These are phyloP conservation scores for Thalassiosira allenii DNA, from an alignment of 352 stramenopile genomes.

Conservation along the genomic window DNA sequence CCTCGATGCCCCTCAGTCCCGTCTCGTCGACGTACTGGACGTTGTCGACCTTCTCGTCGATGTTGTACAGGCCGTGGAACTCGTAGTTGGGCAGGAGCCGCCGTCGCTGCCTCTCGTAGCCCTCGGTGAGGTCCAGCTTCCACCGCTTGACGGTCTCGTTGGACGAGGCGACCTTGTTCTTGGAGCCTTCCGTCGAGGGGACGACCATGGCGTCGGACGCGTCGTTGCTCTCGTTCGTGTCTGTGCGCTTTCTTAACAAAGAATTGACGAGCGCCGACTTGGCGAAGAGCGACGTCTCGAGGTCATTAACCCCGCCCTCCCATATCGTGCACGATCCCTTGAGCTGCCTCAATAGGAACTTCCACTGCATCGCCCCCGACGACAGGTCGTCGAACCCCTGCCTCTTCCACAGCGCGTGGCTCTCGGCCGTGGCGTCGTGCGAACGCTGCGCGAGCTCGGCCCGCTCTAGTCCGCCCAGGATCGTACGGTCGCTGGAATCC, in stretches of 20 bases:
- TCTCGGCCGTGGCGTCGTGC: conserved; percentile 81
- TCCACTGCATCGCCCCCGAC: conserved; percentile 86
- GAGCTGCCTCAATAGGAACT: conserved; percentile 81
- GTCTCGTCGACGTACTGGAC: conserved; percentile 57
- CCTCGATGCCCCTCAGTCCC: conserved; percentile 47
- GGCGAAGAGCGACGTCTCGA: conserved; percentile 58
- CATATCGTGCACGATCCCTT: conserved; percentile 86
- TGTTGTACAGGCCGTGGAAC: conserved; percentile 87
- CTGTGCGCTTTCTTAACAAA: conserved; percentile 33
- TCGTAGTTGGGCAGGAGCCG: conserved; percentile 86
- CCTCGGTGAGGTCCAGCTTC: conserved; percentile 87
- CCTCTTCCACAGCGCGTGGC: conserved; percentile 84
- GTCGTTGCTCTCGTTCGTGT: conserved; percentile 31
- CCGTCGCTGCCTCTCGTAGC: conserved; percentile 81
- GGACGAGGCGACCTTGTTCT: no score
- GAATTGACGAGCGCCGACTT: conserved; percentile 54
- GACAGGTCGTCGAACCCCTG: conserved; percentile 87
- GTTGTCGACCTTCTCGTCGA: conserved; percentile 82
- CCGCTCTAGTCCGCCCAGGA: conserved; percentile 80
- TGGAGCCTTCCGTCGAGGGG: no score
- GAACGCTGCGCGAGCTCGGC: conserved; percentile 74
- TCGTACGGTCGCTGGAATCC: conserved; percentile 81
- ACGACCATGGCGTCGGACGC: conserved; percentile 17
- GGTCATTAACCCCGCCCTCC: conserved; percentile 70
- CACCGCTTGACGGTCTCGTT: conserved; percentile 71